Evolutionary conservation across 106 monocot species (phyloP).

Genomic region (Vanilla planifolia): DNA sequence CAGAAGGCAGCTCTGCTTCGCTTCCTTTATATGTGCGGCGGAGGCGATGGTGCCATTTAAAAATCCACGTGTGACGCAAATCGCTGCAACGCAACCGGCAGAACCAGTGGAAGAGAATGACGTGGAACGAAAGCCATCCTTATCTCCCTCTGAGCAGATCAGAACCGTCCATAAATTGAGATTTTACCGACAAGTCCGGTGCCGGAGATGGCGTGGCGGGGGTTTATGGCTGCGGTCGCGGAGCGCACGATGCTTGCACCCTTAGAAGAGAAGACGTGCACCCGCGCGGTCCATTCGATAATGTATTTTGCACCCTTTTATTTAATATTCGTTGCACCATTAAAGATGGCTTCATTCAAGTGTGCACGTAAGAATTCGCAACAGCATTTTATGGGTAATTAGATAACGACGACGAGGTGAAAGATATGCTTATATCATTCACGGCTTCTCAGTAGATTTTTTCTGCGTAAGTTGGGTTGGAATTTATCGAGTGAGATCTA

Average conservation of each 20-base stretch:
- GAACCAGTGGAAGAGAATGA: background rate
- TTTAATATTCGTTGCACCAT: no score
- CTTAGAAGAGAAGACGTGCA: conserved; percentile 1
- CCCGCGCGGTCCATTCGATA: background rate
- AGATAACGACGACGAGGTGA: no score
- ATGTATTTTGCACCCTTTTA: no score
- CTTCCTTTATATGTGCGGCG: background rate
- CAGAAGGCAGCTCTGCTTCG: background rate
- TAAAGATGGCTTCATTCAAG: no score
- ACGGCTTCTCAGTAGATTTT: no score
- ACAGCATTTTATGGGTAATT: no score
- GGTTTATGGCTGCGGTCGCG: background rate
- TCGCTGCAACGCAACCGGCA: background rate
- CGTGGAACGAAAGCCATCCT: background rate
- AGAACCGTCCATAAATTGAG: background rate
- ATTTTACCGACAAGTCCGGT: background rate
- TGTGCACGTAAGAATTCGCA: no score
- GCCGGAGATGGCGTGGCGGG: background rate
- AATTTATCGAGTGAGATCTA: no score
- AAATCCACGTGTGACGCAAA: background rate
- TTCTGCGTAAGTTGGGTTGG: no score
- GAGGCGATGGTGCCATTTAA: background rate
- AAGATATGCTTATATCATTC: no score
- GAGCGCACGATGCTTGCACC: background rate
- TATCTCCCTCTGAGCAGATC: no score